phyloP scores from a whole-genome alignment of 2,329 filamentous ascomycete species.

The Truncatella angustata region DNA sequence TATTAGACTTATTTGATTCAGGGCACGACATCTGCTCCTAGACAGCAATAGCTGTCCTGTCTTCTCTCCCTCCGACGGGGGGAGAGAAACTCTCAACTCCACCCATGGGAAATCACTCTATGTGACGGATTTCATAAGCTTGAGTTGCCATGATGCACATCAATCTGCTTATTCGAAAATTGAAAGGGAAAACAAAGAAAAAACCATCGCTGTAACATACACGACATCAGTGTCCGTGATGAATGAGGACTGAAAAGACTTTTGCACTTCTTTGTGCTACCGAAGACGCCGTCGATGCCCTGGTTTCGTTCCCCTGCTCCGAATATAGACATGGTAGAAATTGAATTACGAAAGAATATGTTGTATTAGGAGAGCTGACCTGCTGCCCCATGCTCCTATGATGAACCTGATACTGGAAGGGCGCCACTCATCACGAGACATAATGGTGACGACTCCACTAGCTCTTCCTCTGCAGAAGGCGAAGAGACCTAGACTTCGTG shows the following conservation, averaged over 20 bases:
- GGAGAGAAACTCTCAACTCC: too few species aligned
- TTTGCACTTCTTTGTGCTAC: neutral
- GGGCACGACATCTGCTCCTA: too few species aligned
- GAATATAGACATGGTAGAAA: slow-evolving; percentile 11
- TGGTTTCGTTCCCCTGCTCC: neutral
- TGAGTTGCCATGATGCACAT: too few species aligned
- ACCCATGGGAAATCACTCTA: too few species aligned
- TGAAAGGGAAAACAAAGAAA: neutral
- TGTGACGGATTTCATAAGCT: too few species aligned
- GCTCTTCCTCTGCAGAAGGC: neutral
- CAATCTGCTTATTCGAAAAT: neutral
- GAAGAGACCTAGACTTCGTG: neutral
- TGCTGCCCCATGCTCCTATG: neutral
- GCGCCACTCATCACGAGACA: neutral
- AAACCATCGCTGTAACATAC: neutral
- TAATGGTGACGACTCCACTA: neutral
- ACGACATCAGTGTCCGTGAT: neutral
- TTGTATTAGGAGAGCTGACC: neutral
- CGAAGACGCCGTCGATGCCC: neutral
- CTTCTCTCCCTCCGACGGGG: too few species aligned
- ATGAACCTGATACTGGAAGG: neutral
- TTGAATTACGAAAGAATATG: slow-evolving; percentile 9
- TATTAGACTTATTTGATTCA: too few species aligned
- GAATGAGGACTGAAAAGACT: neutral
- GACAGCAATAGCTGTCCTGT: too few species aligned